Percentiles rank a stretch among this genome's conserved stretches.
Evolutionary conservation across 176 grass and related monocot species (phyloP).

Genomic region (Zea luxurians): DNA sequence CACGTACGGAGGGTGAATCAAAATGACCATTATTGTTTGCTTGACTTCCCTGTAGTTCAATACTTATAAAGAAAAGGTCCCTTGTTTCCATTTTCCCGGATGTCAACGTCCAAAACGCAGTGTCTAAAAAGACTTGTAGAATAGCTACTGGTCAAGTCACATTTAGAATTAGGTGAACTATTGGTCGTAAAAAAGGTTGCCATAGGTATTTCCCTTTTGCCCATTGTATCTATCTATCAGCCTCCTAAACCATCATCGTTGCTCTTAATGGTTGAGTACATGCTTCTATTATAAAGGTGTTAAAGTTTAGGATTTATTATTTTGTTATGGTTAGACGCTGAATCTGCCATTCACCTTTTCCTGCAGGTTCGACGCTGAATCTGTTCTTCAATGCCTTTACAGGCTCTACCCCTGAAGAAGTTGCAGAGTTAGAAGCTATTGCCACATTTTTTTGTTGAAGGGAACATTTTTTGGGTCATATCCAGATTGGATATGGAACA

Average conservation of each 20-base stretch:
- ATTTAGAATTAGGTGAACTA: background rate
- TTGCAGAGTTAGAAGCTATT: background rate
- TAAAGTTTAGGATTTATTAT: slow-evolving; percentile 12
- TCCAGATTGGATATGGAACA: background rate
- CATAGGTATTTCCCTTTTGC: background rate
- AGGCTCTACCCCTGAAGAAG: background rate
- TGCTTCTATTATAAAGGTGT: slow-evolving; percentile 19
- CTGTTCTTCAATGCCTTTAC: background rate
- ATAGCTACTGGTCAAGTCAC: background rate
- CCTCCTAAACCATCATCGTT: slow-evolving; percentile 15
- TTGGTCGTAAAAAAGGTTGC: slow-evolving; percentile 4
- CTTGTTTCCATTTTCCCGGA: background rate
- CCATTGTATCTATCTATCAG: background rate
- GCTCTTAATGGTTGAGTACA: slow-evolving; percentile 14
- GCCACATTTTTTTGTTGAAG: background rate
- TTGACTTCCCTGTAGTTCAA: slow-evolving; percentile 7
- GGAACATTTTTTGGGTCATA: background rate
- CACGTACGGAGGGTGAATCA: slow-evolving; percentile 14
- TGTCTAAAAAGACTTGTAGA: background rate
- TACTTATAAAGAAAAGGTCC: slow-evolving; percentile 24
- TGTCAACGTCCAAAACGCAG: background rate
- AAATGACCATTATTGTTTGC: slow-evolving; percentile 16
- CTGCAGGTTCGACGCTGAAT: background rate
- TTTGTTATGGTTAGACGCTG: slow-evolving; percentile 7
- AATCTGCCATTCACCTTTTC: background rate